Base-by-base conservation (phyloP, 2,329 filamentous ascomycete genomes). In the Cordyceps sp. region DNA sequence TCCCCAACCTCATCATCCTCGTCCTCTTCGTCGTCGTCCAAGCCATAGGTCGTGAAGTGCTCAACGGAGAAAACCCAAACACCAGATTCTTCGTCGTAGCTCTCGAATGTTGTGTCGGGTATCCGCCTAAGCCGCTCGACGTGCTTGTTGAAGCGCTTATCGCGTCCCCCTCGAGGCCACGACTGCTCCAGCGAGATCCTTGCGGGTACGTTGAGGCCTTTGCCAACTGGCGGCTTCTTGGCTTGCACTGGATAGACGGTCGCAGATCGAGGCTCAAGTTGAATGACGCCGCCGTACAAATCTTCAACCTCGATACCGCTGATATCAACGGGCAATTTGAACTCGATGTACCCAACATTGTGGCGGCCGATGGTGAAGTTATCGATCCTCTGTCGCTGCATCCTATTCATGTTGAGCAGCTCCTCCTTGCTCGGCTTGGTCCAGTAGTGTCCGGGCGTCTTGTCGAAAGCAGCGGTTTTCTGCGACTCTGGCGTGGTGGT, bases 41-140 rank as follows among this genome's bases (percentile, higher is more conserved):
- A 66, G 26, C 81, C 86, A 49, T 98, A 98, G 2, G 85, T 93
- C 2, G 88, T 96, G 53, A 92, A 98, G 54, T 98, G 90, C 46
- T 88, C 76, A n/a, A 98, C 90, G 9, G 65, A 74, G 59, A 98
- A 98, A 12, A 72, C 71, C 92, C 92, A 98, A 29, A 81, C 69
- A 32, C 88, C 90, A 32, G 75, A 85, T 2, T 82, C 66, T 35
- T 66, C 62, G 40, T 92, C 70, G 53, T 94, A 98, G 45, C 67
- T 66, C 44, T 86, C 64, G 45, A 93, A 96, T 4, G 73, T 73
- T 0, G 90, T 96, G 50, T 83, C 78, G 8, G 62, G 60, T 24
- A 94, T 84, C 36, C 69, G 73, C 62, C 75, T 80, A 17, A 98
- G 70, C 33, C 82, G 78, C 37, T 78, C 73, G 34, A 94, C 58